A percentile compares a stretch with the other conserved stretches of the same genome.
Conservation (phyloP, 1,284 basidiomycete species). For the Mycosarcoma mackinlayi region DNA sequence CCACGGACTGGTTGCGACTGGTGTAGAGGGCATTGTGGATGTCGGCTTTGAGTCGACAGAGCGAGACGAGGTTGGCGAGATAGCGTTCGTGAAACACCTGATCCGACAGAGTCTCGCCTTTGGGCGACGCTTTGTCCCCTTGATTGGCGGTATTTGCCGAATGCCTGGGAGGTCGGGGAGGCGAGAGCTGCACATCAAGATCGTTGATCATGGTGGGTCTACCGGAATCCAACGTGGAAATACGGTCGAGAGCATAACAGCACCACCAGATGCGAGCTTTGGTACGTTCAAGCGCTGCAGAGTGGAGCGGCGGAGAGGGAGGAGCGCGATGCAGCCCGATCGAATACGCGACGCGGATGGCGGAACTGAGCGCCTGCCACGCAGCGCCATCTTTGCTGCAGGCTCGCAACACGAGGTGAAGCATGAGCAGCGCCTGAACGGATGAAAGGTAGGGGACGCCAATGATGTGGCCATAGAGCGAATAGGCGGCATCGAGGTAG, state of each 20-base stretch:
- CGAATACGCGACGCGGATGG: constrained; percentile 14
- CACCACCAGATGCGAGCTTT: constrained; percentile 18
- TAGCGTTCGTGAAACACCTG: background rate
- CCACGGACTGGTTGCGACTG: constrained; percentile 10
- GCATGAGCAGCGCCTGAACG: constrained; percentile 10
- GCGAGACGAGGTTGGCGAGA: constrained; percentile 1
- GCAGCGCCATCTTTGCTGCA: constrained; percentile 17
- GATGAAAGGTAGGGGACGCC: constrained; percentile 16
- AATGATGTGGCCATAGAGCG: constrained; percentile 9
- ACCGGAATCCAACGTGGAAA: constrained; percentile 16
- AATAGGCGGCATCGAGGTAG: constrained; percentile 11
- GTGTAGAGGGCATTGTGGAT: constrained; percentile 15
- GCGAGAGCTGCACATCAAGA: constrained; percentile 1
- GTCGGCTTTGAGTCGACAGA: constrained; percentile 10
- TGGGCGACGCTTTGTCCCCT: background rate
- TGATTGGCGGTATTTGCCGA: background rate
- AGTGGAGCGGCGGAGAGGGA: constrained; percentile 8
- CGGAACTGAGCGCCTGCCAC: constrained; percentile 10
- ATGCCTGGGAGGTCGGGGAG: background rate
- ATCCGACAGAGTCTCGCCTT: background rate
- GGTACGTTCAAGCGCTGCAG: constrained; percentile 5
- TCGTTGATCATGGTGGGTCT: constrained; percentile 15
- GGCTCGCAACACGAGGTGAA: background rate
- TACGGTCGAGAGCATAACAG: constrained; percentile 14
- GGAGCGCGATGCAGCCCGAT: constrained; percentile 13